phyloP scores from a whole-genome alignment of 106 monocot genomes.

The Apostasia ramifera region DNA sequence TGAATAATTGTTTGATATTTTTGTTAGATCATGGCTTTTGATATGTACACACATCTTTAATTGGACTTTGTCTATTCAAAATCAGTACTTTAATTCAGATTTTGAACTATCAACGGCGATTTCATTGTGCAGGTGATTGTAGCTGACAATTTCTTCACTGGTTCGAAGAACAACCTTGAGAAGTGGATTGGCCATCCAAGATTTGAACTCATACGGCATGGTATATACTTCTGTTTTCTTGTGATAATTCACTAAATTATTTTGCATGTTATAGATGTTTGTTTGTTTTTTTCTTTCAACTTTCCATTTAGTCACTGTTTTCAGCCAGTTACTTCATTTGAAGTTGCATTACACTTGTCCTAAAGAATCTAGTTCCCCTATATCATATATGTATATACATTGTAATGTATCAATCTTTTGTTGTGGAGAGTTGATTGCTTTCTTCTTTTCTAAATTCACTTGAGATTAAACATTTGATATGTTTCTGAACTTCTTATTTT shows the following conservation, averaged over 20 bases:
- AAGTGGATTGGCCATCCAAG: constrained; percentile 71
- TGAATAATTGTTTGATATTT: neutral
- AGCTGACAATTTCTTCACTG: constrained; percentile 62
- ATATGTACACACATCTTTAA: neutral
- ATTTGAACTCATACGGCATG: constrained; percentile 84
- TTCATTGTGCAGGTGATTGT: constrained; percentile 41
- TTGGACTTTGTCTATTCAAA: too few species aligned
- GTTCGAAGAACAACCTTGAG: constrained; percentile 65
- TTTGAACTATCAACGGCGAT: too few species aligned
- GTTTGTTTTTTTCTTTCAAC: neutral
- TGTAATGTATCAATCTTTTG: neutral
- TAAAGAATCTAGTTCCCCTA: neutral
- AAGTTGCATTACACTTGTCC: neutral
- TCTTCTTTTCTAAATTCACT: too few species aligned
- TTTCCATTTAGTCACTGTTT: neutral
- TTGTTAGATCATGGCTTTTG: neutral
- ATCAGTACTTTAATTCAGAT: too few species aligned
- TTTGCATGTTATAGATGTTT: neutral
- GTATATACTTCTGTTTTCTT: constrained; percentile 18
- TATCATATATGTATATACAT: neutral
- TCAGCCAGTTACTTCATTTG: neutral
- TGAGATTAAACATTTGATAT: too few species aligned
- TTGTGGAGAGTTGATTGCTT: too few species aligned
- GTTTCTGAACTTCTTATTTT: too few species aligned
- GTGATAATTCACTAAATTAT: too few species aligned